A percentile compares a stretch with the other conserved stretches of the same genome.
Evolutionary conservation across 257 asterid species (phyloP).

Genomic region (Anisodus acutangulus): DNA sequence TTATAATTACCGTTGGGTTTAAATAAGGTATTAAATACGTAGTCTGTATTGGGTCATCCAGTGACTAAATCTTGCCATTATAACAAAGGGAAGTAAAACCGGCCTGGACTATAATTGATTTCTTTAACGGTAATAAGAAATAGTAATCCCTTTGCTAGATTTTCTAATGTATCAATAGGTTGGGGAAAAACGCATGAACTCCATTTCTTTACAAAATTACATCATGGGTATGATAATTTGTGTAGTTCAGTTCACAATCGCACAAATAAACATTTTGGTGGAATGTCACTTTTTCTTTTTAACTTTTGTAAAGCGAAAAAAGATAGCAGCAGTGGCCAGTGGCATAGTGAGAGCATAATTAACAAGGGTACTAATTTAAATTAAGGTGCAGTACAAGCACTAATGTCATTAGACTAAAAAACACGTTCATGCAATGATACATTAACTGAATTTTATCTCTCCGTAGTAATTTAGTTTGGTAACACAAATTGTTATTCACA

Average conservation of each 20-base stretch:
- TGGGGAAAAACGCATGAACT: not conserved
- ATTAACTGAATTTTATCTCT: conserved; percentile 17
- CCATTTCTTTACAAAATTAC: not conserved
- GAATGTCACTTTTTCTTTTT: not conserved
- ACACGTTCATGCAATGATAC: conserved; percentile 20
- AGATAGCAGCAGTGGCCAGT: not conserved
- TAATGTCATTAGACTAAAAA: not conserved
- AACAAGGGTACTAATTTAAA: not conserved
- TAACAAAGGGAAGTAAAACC: not conserved
- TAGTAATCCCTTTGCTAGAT: not conserved
- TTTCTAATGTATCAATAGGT: not conserved
- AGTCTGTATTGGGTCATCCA: not conserved
- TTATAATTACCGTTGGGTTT: not conserved
- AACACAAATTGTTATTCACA: not conserved
- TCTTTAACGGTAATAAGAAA: not conserved
- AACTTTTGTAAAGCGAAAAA: not conserved
- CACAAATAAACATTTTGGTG: not conserved
- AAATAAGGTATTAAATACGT: not conserved
- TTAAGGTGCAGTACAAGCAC: not conserved
- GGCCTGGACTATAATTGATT: not conserved
- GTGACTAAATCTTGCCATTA: not conserved
- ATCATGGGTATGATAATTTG: not conserved
- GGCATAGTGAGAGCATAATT: not conserved
- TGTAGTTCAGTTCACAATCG: not conserved
- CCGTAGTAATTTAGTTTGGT: not conserved